Conservation (phyloP, 2,329 filamentous ascomycete genomes). For the Didymella keratinophila region DNA sequence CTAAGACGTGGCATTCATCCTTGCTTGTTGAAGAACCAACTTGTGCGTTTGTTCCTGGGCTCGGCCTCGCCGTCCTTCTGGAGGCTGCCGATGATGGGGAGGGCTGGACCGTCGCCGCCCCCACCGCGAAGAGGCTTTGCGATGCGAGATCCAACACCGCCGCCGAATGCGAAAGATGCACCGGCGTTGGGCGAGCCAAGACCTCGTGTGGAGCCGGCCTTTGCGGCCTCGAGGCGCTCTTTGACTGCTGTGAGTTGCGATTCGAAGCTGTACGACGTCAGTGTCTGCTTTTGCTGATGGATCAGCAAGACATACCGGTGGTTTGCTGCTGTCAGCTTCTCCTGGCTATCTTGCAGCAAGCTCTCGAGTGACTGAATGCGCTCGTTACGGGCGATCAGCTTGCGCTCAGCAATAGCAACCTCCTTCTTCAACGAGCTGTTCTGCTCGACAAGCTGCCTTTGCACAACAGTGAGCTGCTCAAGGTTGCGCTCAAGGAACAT, state of each 20-base stretch:
- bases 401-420: slow-evolving; percentile 96
- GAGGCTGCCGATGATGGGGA: slow-evolving; percentile 55
- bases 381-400: slow-evolving; percentile 95
- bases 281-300: neutral
- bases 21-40: slow-evolving; percentile 79
- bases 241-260: slow-evolving; percentile 96
- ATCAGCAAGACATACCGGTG: slow-evolving; percentile 75
- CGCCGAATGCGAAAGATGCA: slow-evolving; percentile 71
- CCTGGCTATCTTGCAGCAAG: slow-evolving; percentile 93
- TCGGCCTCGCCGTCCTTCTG: slow-evolving; percentile 57
- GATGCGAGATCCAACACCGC: slow-evolving; percentile 63
- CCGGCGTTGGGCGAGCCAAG: slow-evolving; percentile 68
- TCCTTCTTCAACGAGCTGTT: slow-evolving; percentile 95
- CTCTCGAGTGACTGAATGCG: slow-evolving; percentile 93
- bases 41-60: slow-evolving; percentile 70
- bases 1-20: slow-evolving; percentile 15
- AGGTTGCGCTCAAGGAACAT: slow-evolving; percentile 98
- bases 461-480: slow-evolving; percentile 95
- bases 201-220: slow-evolving; percentile 86
- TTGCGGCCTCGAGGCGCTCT: slow-evolving; percentile 94
- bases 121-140: slow-evolving; percentile 70
- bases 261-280: slow-evolving; percentile 77
- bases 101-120: slow-evolving; percentile 51
- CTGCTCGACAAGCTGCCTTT: slow-evolving; percentile 96
- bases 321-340: slow-evolving; percentile 96